Evolutionary conservation across 2,329 filamentous ascomycete genomes (phyloP), one percentile per base, ranked within the genome.

Genomic region (Pseudogymnoascus sp.): DNA sequence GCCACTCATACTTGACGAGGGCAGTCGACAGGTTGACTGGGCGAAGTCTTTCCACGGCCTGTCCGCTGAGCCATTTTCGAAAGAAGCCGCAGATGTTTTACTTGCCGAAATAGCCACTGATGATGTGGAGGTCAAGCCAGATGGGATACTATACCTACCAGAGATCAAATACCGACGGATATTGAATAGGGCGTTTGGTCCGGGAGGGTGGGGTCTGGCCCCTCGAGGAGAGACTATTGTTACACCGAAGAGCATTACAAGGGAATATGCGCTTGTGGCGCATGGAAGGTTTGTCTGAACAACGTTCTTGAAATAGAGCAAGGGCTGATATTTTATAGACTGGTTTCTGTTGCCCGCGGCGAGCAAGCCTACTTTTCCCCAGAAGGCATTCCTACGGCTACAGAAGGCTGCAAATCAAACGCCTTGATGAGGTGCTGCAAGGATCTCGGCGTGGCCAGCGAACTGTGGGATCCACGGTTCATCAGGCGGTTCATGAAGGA

Each of bases 341-440:
- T 97, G 67, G 90, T 97, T 48, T 92, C 89, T 29, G 89, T 97
- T 68, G 92, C 94, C 0, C 89, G 94, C 67, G 94, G 94, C 72
- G 94, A 97, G 76, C 93, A 96, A 79, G 85, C 90, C 68, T 99
- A 95, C 77, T 99, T 97, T 78, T 85, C 84, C 68, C 84, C 91
- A 35, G 92, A 97, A 68, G 89, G 89, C 62, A 92, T 99, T 66
- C 92, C 94, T 27, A 96, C 92, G 1, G 92, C 94, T 7, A 92
- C 92, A 64, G 94, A 99, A 77, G 94, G 94, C 61, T 96, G 92
- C 82, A 97, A 97, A 77, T 96, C 92, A 66, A 99, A 99, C 73
- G 94, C 94, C 10, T 81, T 99, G 68, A 95, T 97, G 87, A 90
- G 94, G 63, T 97, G 93, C 82, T 97, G 94, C 81, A 99, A 99